Base-by-base conservation (phyloP, 768 basidiomycete genomes). In the Phanerodontia chrysosporium region DNA sequence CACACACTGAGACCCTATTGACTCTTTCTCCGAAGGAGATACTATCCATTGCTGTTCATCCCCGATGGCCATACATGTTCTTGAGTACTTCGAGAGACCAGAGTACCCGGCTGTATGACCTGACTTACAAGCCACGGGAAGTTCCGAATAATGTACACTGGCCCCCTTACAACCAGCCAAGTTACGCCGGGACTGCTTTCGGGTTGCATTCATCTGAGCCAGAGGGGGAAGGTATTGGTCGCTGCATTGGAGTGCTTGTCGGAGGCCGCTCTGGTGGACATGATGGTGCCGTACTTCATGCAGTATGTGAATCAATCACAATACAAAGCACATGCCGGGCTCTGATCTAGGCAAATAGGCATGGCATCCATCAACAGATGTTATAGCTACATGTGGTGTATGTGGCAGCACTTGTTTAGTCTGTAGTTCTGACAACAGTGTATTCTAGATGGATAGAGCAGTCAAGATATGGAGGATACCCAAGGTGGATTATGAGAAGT, bases 371-470 rank as follows among this genome's bases (percentile, higher is more conserved):
- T 71, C 72, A 10, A 71, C 79, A 53, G 87, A 88, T 3, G 63
- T 92, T 16, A 77, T 92, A 53, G 89, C 89, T 10, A 92, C 90
- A 16, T 87, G 89, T 65, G 90, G 90, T 22, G 90, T 91, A 69
- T 59, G 84, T 73, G 6, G 13, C 27, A 29, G 12, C 42, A 52
- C 27, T 45, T 30, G 27, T 35, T 29, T 3, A 22, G 32, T 6
- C 55, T 25, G 51, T 16, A n/a, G n/a, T n/a, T n/a, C n/a, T n/a
- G n/a, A 24, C 25, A 22, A 30, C 21, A 13, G 1, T 18, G 10
- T 55, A 25, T 32, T 57, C 14, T 55, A 92, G 90, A 75, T 90
- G 63, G 90, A 92, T 62, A 80, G 88, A 58, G 73, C 77, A 2
- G 81, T 90, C 32, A 91, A 91, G 70, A 89, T 92, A 6, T 92